phyloP scores from a whole-genome alignment of 345 rosid species.

The Populus simonii region DNA sequence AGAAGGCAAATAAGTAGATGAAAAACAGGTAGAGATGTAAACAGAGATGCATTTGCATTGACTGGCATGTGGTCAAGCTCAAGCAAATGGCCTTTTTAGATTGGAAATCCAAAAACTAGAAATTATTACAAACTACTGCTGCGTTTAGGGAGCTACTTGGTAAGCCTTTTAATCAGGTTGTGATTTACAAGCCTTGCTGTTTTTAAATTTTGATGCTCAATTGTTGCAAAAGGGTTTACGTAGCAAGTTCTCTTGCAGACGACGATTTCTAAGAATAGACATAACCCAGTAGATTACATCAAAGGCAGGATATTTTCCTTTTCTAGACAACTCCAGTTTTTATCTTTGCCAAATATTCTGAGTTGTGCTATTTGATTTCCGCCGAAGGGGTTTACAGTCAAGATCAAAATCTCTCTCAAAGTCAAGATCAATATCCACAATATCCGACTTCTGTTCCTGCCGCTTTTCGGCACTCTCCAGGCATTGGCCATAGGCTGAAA shows the following conservation, averaged over 20 bases:
- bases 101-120: neutral
- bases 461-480: neutral
- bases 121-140: neutral
- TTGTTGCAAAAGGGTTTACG: neutral
- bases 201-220: neutral
- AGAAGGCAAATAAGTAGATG: neutral
- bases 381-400: neutral
- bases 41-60: no score
- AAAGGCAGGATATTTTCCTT: neutral
- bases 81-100: neutral
- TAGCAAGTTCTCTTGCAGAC: neutral
- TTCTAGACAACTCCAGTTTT: neutral
- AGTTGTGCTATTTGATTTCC: neutral
- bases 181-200: neutral
- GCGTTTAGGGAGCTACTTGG: neutral
- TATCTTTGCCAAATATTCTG: neutral
- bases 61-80: neutral
- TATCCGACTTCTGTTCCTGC: slow-evolving; percentile 4
- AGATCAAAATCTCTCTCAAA: neutral
- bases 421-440: neutral
- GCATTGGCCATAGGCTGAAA: neutral
- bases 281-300: neutral
- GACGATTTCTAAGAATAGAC: neutral
- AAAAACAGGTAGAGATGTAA: neutral
- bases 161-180: neutral